A percentile compares a stretch with the other conserved stretches of the same genome.
These are phyloP conservation scores for Astraeus odoratus DNA, from an alignment of 768 basidiomycete genomes.

Conservation along the genomic window DNA sequence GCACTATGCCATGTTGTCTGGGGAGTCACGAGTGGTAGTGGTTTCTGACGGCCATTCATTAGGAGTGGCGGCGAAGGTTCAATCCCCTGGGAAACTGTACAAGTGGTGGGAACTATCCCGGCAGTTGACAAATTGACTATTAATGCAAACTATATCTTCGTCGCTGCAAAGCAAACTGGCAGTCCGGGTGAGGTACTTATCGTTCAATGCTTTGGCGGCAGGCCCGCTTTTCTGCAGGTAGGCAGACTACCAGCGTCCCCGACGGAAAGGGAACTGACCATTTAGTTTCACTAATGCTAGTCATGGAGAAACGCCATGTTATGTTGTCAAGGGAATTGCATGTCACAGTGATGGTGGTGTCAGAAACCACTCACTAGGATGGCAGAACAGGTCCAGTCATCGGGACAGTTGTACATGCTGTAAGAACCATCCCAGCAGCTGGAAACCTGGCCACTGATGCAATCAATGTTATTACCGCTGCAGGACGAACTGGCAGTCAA, in stretches of 20 bases:
- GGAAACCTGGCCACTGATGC: constrained; percentile 13
- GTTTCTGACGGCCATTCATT: constrained; percentile 8
- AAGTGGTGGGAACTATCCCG: constrained; percentile 4
- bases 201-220: constrained; percentile 8
- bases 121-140: constrained; percentile 6
- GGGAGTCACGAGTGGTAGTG: constrained; percentile 7
- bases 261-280: constrained; percentile 1
- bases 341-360: constrained; percentile 16
- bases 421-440: constrained; percentile 11
- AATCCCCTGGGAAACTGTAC: constrained; percentile 2
- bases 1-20: constrained; percentile 5
- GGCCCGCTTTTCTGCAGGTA: constrained; percentile 9
- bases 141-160: constrained; percentile 6
- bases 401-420: constrained; percentile 9
- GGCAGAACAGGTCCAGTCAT: constrained; percentile 15
- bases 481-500: constrained; percentile 15
- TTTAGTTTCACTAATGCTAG: constrained; percentile 12
- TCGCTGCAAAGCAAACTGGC: constrained; percentile 5
- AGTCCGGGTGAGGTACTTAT: constrained; percentile 5
- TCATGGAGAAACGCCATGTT: constrained; percentile 11
- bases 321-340: constrained; percentile 14
- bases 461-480: constrained; percentile 12
- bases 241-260: not conserved
- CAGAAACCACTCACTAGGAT: constrained; percentile 15
- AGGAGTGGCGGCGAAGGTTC: constrained; percentile 7